Evolutionary conservation across 192 early-diverging fungal species (phyloP), one percentile per base, ranked within the genome.

Genomic region (Coemansia sp.): DNA sequence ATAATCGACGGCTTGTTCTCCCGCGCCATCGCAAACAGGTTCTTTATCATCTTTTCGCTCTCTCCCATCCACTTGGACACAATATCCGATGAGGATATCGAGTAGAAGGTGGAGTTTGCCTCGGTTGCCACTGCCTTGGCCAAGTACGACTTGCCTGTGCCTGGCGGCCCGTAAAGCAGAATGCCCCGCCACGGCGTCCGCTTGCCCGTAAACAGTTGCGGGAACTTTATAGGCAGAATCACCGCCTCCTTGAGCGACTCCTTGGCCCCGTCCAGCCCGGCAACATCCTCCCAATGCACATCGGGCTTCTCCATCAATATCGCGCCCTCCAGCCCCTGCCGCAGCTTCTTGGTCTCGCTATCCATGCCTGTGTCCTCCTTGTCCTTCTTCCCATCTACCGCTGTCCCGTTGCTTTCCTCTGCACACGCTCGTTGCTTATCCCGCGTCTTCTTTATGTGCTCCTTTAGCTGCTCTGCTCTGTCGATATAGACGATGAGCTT

Each of bases 21-120:
- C 36, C 95, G 80, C 36, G 94, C 96, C 84, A 96, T 91, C 30
- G 81, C 80, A 80, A 98, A 98, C 45, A 98, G 77, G 53, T 96
- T 85, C 76, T 96, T 94, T 12, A 98, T 91, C 36, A 96, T 82
- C 68, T 90, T 78, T 72, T 98, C 96, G 81, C 87, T 88, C 72
- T 99, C 95, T 44, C 96, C 95, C 89, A 99, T 97, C 94, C 94
- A 99, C 81, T 97, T 99, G 67, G 87, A 89, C n/a, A 99, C 95
- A 47, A 99, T 80, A 75, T 99, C 96, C 4, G 95, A 96, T 4
- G 94, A 97, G 11, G 91, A 94, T 16, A 99, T 90, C 12, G 94
- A 91, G 53, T 97, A 96, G 62, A 99, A 99, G 14, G 94, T 95
- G 3, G 93, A 88, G 50, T 93, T 85, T 35, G 95, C 93, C 65